Evolutionary conservation across 2,329 filamentous ascomycete genomes (phyloP).

Genomic region (Cercospora zeina): DNA sequence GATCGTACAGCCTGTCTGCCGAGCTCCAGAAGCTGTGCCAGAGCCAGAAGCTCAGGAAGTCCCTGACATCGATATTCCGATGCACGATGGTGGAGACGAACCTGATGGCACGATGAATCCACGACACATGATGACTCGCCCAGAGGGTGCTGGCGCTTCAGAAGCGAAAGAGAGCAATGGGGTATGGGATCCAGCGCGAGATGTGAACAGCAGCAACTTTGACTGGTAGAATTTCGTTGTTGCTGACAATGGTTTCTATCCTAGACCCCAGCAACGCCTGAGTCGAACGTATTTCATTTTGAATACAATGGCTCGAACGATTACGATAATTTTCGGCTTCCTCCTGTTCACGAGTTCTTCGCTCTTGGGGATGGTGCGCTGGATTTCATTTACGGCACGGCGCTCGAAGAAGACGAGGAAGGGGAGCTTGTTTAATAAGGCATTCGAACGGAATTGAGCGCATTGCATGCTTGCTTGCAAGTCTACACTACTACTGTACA

Average conservation of each 20-base stretch:
- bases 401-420: neutral
- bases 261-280: neutral
- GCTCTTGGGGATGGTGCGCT: neutral
- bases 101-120: constrained; percentile 8
- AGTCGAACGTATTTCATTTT: neutral
- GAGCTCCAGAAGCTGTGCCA: constrained; percentile 31
- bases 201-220: neutral
- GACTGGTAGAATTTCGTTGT: neutral
- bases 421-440: neutral
- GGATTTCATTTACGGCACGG: neutral
- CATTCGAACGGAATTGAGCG: neutral
- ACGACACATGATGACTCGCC: neutral
- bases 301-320: neutral
- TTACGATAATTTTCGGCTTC: neutral
- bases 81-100: neutral
- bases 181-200: neutral
- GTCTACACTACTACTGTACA: neutral
- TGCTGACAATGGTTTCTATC: neutral
- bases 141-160: neutral
- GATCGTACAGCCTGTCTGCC: constrained; percentile 52
- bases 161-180: constrained; percentile 5
- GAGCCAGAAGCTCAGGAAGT: constrained; percentile 8
- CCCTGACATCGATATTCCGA: neutral
- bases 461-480: neutral
- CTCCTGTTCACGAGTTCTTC: neutral